phyloP scores from a whole-genome alignment of 352 stramenopile species.

The Globisporangium cystogenes region DNA sequence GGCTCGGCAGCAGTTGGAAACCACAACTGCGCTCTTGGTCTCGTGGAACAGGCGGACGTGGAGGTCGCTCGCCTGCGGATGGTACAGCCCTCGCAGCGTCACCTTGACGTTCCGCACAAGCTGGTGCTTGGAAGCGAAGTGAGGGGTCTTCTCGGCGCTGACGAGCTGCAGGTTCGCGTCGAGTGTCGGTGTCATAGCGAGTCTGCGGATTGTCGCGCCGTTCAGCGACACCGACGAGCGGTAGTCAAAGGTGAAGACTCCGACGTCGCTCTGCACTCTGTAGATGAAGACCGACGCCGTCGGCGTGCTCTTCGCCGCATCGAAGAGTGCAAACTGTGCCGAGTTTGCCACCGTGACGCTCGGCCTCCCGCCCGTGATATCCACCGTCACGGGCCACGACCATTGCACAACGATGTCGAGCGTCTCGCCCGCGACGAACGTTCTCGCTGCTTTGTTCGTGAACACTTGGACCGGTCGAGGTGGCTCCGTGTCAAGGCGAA shows the following conservation, averaged over 20 bases:
- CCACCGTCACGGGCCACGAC: conserved; percentile 36
- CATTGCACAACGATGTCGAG: conserved; percentile 61
- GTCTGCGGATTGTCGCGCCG: conserved; percentile 39
- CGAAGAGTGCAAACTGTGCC: conserved; percentile 28
- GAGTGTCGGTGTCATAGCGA: conserved; percentile 23
- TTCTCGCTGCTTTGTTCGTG: conserved; percentile 51
- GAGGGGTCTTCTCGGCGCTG: conserved; percentile 20
- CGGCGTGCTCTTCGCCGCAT: conserved; percentile 29
- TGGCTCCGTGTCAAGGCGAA: conserved; percentile 41
- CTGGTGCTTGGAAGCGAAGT: conserved; percentile 57
- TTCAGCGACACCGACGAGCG: conserved; percentile 35
- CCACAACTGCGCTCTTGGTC: conserved; percentile 24
- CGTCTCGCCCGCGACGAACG: conserved; percentile 53
- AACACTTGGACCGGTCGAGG: conserved; percentile 41
- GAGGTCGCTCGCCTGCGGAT: conserved; percentile 54
- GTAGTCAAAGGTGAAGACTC: conserved; percentile 46
- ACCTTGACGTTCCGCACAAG: conserved; percentile 44
- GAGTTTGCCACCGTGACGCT: conserved; percentile 36
- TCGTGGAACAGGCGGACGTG: conserved; percentile 46
- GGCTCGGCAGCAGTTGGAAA: conserved; percentile 33
- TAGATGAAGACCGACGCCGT: conserved; percentile 49
- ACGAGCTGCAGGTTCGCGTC: conserved; percentile 37
- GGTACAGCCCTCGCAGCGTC: conserved; percentile 56
- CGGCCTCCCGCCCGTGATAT: conserved; percentile 23
- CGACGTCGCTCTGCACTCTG: conserved; percentile 15